phyloP scores from a whole-genome alignment of 768 basidiomycete genomes.

The Podaxis rugospora region DNA sequence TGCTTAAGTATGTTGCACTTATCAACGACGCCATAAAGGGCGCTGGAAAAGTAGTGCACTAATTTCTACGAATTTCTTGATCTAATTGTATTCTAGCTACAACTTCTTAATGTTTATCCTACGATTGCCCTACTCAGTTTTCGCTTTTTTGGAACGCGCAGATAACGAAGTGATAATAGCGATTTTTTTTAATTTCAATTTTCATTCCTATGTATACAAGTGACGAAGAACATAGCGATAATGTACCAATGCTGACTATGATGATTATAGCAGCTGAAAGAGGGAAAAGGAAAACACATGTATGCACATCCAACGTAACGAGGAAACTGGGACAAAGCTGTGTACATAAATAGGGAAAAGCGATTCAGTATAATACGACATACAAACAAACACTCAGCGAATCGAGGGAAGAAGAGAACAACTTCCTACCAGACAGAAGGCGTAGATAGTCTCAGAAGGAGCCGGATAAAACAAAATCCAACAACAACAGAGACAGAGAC shows the following conservation, averaged over 20 bases:
- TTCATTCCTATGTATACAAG: background rate
- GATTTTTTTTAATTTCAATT: background rate
- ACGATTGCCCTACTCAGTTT: background rate
- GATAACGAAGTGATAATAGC: background rate
- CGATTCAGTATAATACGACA: constrained; percentile 1
- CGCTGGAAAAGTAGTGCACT: background rate
- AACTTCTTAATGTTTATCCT: background rate
- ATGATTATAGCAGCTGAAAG: background rate
- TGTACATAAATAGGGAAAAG: background rate
- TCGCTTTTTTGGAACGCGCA: background rate
- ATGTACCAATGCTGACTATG: background rate
- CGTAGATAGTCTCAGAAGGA: background rate
- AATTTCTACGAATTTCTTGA: background rate
- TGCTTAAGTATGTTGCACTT: background rate
- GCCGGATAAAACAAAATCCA: background rate
- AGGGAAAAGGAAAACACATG: background rate
- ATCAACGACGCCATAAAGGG: background rate
- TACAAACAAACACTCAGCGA: background rate
- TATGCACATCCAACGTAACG: background rate
- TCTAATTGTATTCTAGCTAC: background rate
- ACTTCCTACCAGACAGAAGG: background rate
- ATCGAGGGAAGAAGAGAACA: background rate
- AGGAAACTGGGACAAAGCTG: background rate
- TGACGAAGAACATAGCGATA: constrained; percentile 4
- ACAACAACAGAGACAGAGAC: background rate